Evolutionary conservation across 2,329 filamentous ascomycete species (phyloP).

Genomic region (Neonectria sp.): DNA sequence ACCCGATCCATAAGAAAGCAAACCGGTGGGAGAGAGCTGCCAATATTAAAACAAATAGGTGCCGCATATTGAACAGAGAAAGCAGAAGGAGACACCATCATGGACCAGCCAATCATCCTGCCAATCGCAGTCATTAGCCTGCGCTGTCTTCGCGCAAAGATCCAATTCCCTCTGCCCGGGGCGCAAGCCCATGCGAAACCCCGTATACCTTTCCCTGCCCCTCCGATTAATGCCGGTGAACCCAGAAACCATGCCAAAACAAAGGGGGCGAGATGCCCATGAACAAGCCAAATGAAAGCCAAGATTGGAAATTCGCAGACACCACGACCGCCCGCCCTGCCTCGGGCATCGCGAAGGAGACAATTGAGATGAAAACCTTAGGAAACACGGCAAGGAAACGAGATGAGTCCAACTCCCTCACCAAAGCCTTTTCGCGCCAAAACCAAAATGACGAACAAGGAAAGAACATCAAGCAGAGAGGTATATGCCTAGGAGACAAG

Average conservation of each 20-base stretch:
- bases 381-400: slow-evolving; percentile 47
- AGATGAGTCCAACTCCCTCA: slow-evolving; percentile 48
- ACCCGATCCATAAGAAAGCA: slow-evolving; percentile 35
- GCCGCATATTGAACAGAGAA: slow-evolving; percentile 56
- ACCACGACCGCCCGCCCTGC: slow-evolving; percentile 54
- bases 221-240: slow-evolving; percentile 48
- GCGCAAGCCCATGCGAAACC: slow-evolving; percentile 48
- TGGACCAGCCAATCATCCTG: slow-evolving; percentile 67
- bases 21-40: slow-evolving; percentile 33
- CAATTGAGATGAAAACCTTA: slow-evolving; percentile 42
- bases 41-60: slow-evolving; percentile 57
- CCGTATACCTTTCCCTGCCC: slow-evolving; percentile 47
- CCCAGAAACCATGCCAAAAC: slow-evolving; percentile 44
- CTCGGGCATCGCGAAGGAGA: slow-evolving; percentile 55
- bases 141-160: slow-evolving; percentile 52
- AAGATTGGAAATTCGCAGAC: slow-evolving; percentile 37
- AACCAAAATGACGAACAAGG: slow-evolving; percentile 42
- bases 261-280: slow-evolving; percentile 31
- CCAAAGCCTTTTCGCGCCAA: slow-evolving; percentile 46
- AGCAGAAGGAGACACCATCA: slow-evolving; percentile 60
- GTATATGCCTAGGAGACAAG: slow-evolving; percentile 52
- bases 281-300: slow-evolving; percentile 37
- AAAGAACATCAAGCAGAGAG: slow-evolving; percentile 51
- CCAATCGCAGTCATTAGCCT: slow-evolving; percentile 62
- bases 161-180: slow-evolving; percentile 49